Base-by-base conservation (phyloP, 2,329 filamentous ascomycete genomes). In the Colletotrichum camelliae region DNA sequence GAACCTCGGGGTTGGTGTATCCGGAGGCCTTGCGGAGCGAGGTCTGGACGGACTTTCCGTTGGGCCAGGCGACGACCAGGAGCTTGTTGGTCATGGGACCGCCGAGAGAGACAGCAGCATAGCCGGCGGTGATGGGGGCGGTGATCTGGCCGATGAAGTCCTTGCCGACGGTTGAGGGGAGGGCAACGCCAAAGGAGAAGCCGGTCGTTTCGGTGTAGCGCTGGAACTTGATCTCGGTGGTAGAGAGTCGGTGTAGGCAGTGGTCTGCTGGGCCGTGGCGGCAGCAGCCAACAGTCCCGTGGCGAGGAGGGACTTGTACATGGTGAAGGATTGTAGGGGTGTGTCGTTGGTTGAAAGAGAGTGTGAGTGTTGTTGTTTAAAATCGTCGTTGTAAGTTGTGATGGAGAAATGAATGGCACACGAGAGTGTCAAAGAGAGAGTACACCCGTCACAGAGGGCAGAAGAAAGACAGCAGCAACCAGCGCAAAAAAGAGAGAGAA, bases 21-120 rank as follows among this genome's bases (percentile, higher is more conserved):
- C 83, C 83, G 18, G 80, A 81, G 48, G 78, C 78, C 62, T 78
- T 62, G 29, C 77, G 77, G 33, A 77, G 74, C 18, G 79, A 68
- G 15, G 74, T 81, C 76, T 78, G 80, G 16, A 89, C 80, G n/a
- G 80, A 79, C 64, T 85, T 80, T 5, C 81, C 83, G 75, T 86
- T 85, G 6, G 85, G 84, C 87, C 87, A 89, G 10, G 85, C 85
- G 3, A 85, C 82, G 5, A 89, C 78, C 67, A 89, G 81, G 15
- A 89, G 82, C 65, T 85, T 84, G 70, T 83, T 83, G 52, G 83
- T 78, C 88, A 89, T 90, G 18, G 79, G 74, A 12, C 84, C 84
- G 10, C 85, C 86, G 24, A 89, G 80, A 65, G 82, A 85, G 52
- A 77, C 68, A 58, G 75, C 62, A 21, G 75, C 72, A 69, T 70